Evolutionary conservation across 306 rosid genomes (phyloP).

Genomic region (Glycyrrhiza uralensis): DNA sequence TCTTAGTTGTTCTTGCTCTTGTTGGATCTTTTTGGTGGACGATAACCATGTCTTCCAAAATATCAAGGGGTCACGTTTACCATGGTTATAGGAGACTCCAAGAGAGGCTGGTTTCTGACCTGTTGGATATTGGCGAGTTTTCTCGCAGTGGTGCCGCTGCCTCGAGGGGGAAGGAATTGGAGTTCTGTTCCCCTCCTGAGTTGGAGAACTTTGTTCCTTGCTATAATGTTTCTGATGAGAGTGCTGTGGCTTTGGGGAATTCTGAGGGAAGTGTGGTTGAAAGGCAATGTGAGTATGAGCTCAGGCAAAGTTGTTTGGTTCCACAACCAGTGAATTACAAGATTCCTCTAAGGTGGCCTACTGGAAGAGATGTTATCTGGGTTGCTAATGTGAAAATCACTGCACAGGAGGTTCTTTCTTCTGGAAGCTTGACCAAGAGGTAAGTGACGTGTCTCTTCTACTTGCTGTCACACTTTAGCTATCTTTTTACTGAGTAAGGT

Average conservation of each 20-base stretch:
- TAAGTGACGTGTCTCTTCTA: conserved; percentile 17
- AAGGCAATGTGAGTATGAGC: conserved; percentile 59
- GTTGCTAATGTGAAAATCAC: conserved; percentile 81
- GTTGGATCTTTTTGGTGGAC: conserved; percentile 98
- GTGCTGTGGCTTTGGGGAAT: conserved; percentile 37
- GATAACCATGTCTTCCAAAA: conserved; percentile 66
- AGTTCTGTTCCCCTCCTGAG: conserved; percentile 65
- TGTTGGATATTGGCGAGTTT: conserved; percentile 87
- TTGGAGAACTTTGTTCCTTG: conserved; percentile 79
- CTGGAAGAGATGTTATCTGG: conserved; percentile 97
- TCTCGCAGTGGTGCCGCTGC: conserved; percentile 78
- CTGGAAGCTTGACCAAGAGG: conserved; percentile 99
- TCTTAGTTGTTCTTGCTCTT: conserved; percentile 72
- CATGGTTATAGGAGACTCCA: conserved; percentile 94
- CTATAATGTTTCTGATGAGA: conserved; percentile 67
- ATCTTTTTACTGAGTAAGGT: conserved; percentile 2
- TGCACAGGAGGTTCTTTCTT: conserved; percentile 90
- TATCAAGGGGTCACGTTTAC: conserved; percentile 74
- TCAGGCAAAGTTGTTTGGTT: conserved; percentile 63
- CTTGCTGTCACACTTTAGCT: neutral
- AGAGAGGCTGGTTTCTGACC: conserved; percentile 79
- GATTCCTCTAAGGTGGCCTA: conserved; percentile 96
- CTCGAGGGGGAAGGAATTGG: conserved; percentile 68
- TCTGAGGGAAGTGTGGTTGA: conserved; percentile 49
- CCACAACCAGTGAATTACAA: conserved; percentile 81